phyloP scores from a whole-genome alignment of 2,329 filamentous ascomycete genomes.

The Penicillium sp. region DNA sequence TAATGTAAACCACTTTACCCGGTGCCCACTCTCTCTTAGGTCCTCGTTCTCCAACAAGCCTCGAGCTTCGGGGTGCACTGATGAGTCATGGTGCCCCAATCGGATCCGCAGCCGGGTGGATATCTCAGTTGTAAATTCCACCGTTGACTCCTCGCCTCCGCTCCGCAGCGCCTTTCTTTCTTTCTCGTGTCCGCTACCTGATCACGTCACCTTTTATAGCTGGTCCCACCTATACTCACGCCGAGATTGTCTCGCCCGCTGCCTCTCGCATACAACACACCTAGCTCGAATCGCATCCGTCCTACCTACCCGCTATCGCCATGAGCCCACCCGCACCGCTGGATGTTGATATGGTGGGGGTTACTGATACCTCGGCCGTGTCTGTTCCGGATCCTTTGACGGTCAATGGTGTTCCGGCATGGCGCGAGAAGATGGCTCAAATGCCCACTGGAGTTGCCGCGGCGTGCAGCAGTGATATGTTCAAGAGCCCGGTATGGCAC shows the following conservation, averaged over 20 bases:
- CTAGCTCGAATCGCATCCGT: not conserved
- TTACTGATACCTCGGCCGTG: constrained; percentile 37
- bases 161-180: constrained; percentile 1
- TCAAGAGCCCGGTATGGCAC: constrained; percentile 65
- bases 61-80: constrained; percentile 1
- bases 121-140: constrained; percentile 13
- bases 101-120: constrained; percentile 12
- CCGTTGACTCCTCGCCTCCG: constrained; percentile 8
- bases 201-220: not conserved
- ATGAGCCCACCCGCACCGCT: constrained; percentile 28
- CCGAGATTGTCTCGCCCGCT: not conserved
- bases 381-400: constrained; percentile 49
- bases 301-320: not conserved
- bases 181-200: not conserved
- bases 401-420: constrained; percentile 61
- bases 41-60: not conserved
- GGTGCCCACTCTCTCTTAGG: not conserved
- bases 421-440: constrained; percentile 63
- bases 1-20: constrained; percentile 11
- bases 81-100: constrained; percentile 15
- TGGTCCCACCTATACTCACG: not conserved
- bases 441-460: constrained; percentile 73
- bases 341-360: constrained; percentile 30
- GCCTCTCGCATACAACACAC: not conserved
- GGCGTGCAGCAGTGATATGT: constrained; percentile 72